phyloP scores from a whole-genome alignment of 345 rosid species.

The Gossypium ekmanianum region DNA sequence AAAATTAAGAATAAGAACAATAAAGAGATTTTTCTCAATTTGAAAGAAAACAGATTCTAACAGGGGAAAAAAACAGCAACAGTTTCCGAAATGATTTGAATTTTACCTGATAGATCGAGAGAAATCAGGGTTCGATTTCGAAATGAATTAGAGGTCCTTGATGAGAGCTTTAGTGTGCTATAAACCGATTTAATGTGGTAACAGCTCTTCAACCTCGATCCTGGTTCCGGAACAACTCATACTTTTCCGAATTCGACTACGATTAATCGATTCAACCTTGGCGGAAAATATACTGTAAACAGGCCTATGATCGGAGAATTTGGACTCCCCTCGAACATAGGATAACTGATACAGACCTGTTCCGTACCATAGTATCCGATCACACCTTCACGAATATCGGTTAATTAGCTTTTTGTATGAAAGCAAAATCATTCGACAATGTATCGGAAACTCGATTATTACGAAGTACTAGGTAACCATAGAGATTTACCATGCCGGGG shows the following conservation, averaged over 20 bases:
- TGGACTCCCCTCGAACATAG: conserved; percentile 94
- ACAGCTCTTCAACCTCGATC: conserved; percentile 84
- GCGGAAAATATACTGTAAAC: conserved; percentile 78
- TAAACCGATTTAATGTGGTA: conserved; percentile 37
- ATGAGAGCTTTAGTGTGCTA: background rate
- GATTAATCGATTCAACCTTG: conserved; percentile 75
- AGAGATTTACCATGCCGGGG: conserved; percentile 86
- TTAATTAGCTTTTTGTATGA: background rate
- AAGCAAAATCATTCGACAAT: background rate
- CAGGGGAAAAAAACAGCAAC: conserved; percentile 9
- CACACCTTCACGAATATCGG: conserved; percentile 61
- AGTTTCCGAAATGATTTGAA: no score
- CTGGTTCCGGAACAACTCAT: conserved; percentile 69
- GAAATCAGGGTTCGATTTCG: conserved; percentile 9
- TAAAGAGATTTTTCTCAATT: conserved; percentile 8
- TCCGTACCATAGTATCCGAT: conserved; percentile 94
- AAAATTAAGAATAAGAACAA: conserved; percentile 19
- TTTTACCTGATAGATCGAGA: conserved; percentile 17
- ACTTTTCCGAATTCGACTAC: conserved; percentile 61
- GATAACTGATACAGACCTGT: conserved; percentile 75
- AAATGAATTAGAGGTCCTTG: background rate
- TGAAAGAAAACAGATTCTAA: background rate
- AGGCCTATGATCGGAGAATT: conserved; percentile 97
- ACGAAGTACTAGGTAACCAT: background rate
- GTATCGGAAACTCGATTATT: no score